A percentile compares a stretch with the other conserved stretches of the same genome.
Conservation (phyloP, 768 basidiomycete genomes). For the Tubosaeta sp. region DNA sequence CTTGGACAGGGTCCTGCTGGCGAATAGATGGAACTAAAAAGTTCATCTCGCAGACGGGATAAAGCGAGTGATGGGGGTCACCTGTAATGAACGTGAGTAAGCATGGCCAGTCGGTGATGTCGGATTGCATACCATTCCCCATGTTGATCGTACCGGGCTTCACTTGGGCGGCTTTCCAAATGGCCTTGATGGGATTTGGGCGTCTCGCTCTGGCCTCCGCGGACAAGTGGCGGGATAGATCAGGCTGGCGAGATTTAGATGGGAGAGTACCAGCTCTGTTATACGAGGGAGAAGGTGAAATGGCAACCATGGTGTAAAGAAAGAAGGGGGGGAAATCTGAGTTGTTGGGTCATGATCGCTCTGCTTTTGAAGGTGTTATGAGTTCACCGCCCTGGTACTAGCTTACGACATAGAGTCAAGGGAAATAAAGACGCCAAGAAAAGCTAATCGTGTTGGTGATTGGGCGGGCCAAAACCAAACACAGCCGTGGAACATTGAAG, state of each 20-base stretch:
- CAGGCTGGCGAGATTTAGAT: conserved; percentile 26
- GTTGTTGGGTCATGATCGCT: background rate
- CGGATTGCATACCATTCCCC: conserved; percentile 28
- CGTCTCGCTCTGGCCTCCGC: conserved; percentile 31
- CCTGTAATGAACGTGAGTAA: conserved; percentile 16
- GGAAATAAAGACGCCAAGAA: background rate
- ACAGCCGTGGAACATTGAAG: background rate
- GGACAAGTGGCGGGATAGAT: conserved; percentile 32
- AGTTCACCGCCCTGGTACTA: background rate
- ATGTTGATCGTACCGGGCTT: conserved; percentile 35
- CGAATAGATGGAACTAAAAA: conserved; percentile 32
- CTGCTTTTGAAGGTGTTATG: conserved; percentile 8
- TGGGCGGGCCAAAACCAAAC: background rate
- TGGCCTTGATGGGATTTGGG: conserved; percentile 35
- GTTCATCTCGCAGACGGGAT: conserved; percentile 33
- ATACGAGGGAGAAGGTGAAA: conserved; percentile 17
- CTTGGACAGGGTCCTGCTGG: conserved; percentile 26
- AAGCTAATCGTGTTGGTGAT: background rate
- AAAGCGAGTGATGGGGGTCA: conserved; percentile 32
- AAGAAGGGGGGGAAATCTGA: background rate
- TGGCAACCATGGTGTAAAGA: background rate
- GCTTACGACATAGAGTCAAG: background rate
- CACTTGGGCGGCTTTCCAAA: conserved; percentile 34
- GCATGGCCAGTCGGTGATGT: background rate
- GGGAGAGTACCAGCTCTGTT: conserved; percentile 7